Conservation (phyloP, 2,329 filamentous ascomycete species). For the Mariannaea elegans region DNA sequence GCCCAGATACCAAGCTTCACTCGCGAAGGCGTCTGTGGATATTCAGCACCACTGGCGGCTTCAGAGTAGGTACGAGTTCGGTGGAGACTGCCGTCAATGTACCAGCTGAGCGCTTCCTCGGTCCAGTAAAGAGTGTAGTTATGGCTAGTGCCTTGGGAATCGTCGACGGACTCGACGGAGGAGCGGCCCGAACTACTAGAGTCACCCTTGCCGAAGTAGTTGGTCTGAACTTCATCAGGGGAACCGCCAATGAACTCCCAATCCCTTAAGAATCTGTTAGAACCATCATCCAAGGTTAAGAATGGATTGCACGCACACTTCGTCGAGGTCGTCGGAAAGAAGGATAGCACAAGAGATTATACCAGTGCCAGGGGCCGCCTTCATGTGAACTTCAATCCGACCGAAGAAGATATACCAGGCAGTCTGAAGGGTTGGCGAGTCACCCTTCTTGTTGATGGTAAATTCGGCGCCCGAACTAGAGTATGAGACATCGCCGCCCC, state of each 20-base stretch:
- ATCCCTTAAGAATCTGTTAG: constrained; percentile 51
- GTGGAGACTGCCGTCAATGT: constrained; percentile 58
- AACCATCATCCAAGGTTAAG: too few species aligned
- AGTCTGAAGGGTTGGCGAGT: constrained; percentile 69
- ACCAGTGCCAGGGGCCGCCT: constrained; percentile 75
- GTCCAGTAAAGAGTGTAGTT: constrained; percentile 77
- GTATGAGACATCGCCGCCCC: constrained; percentile 31
- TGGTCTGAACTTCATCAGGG: constrained; percentile 58
- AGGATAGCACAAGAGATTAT: constrained; percentile 81
- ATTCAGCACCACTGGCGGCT: constrained; percentile 58
- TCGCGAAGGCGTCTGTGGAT: constrained; percentile 76
- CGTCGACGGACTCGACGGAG: constrained; percentile 51
- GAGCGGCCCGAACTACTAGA: constrained; percentile 69
- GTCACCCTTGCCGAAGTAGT: constrained; percentile 79
- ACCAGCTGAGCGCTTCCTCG: constrained; percentile 64
- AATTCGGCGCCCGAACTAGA: constrained; percentile 35
- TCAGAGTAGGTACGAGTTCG: constrained; percentile 50
- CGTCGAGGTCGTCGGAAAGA: constrained; percentile 78
- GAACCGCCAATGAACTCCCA: constrained; percentile 65
- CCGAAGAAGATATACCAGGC: constrained; percentile 90
- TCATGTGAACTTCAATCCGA: constrained; percentile 73
- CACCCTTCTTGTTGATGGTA: constrained; percentile 66
- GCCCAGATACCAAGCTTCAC: constrained; percentile 70
- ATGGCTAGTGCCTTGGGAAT: constrained; percentile 55
- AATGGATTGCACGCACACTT: constrained; percentile 20